Conservation (phyloP, 139 green algal genomes). For the Tetradesmus lagerheimii region DNA sequence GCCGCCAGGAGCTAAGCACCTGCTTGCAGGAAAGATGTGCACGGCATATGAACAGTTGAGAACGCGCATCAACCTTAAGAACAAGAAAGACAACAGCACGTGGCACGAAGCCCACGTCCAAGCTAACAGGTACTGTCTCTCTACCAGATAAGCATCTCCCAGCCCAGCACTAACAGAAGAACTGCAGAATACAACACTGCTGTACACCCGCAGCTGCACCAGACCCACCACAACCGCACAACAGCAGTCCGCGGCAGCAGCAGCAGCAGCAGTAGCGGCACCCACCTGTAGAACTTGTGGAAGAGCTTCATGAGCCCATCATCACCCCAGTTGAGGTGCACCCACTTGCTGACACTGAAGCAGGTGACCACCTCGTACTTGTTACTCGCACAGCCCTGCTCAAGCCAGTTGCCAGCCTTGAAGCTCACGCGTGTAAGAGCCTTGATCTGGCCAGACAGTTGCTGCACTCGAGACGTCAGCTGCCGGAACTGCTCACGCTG, state of each 20-base stretch:
- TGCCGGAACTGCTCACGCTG: neutral
- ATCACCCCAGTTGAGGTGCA: slow-evolving; percentile 94
- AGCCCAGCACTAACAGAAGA: neutral
- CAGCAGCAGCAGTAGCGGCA: neutral
- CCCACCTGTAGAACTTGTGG: slow-evolving; percentile 52
- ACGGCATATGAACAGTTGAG: neutral
- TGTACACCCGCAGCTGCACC: neutral
- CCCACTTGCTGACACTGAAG: slow-evolving; percentile 94
- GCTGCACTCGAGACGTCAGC: neutral
- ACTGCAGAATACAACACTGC: neutral
- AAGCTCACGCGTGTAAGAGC: slow-evolving; percentile 40
- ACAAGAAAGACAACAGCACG: too few relatives aligned
- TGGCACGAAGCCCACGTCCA: neutral
- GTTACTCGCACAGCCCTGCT: neutral
- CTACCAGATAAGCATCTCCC: neutral
- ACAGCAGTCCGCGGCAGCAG: neutral
- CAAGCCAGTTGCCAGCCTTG: slow-evolving; percentile 40
- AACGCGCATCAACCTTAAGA: neutral
- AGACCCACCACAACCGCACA: neutral
- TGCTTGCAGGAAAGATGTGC: neutral
- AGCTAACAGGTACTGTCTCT: neutral
- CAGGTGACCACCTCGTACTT: slow-evolving; percentile 68
- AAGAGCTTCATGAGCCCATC: slow-evolving; percentile 83
- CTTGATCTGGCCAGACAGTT: slow-evolving; percentile 10
- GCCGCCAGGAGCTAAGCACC: slow-evolving; percentile 74